Evolutionary conservation across 2,329 filamentous ascomycete species (phyloP), one percentile per base, ranked within the genome.

Genomic region (Teratosphaeria pseudoeucalypti): DNA sequence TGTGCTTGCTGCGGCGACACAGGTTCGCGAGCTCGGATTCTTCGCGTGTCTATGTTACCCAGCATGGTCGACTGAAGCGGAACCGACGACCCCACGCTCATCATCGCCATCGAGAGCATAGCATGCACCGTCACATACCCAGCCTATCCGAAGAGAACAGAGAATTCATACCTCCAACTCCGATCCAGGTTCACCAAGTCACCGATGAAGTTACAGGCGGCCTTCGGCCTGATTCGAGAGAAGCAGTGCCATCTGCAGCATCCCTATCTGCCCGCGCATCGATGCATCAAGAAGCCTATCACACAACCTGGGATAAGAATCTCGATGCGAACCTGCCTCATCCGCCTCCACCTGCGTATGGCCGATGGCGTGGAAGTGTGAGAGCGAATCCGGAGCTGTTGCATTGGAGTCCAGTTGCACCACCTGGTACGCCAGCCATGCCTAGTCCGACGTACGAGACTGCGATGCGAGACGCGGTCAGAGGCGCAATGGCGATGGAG

Each of bases 341-440:
- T 23, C 83, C 85, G 9, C 43, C 43, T 19, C 91, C 92, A 3
- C 91, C 92, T 0, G 90, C 90, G 2, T 96, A 96, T 70, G 91
- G 91, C 0, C 76, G 90, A 0, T 95, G 90, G 89, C 81, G 90
- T 57, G 85, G 86, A 72, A 92, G 87, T 68, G 89, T 94, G 83
- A 81, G 89, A 55, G 87, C 91, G 34, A 88, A 95, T 67, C 90
- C 90, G 1, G 84, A 92, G 68, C 79, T 90, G 14, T 79, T 95
- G 29, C 90, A 88, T 71, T 95, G 90, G 90, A 85, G 66, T 29
- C 58, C 63, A 32, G 34, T 54, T 5, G 60, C 63, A 2, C 64
- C 57, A 32, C 62, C 64, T 29, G 61, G 57, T n/a, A 65, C 62
- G 23, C 64, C 66, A 5, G 63, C 55, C 12, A 52, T 71, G 56